Evolutionary conservation across 2,329 filamentous ascomycete genomes (phyloP).

Genomic region (Neofusicoccum umdonicola): DNA sequence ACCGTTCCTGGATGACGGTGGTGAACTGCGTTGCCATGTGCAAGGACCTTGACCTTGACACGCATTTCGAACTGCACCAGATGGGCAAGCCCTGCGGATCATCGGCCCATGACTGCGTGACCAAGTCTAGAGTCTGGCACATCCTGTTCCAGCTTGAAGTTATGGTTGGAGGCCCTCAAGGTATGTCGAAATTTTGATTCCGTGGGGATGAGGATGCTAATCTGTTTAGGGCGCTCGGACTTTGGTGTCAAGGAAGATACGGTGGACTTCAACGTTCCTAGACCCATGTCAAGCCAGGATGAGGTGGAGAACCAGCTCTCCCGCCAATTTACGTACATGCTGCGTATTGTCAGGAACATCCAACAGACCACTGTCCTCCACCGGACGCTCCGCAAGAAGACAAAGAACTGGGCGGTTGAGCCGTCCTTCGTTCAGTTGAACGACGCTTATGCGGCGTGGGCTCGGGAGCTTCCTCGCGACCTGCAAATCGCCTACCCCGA

Average conservation of each 20-base stretch:
- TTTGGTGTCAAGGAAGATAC: constrained; percentile 71
- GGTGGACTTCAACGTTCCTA: constrained; percentile 69
- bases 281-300: constrained; percentile 65
- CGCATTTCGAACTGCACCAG: constrained; percentile 78
- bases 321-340: constrained; percentile 79
- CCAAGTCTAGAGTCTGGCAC: constrained; percentile 88
- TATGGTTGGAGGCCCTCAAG: constrained; percentile 92
- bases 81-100: constrained; percentile 69
- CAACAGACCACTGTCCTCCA: constrained; percentile 75
- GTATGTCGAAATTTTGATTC: constrained; percentile 45
- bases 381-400: constrained; percentile 68
- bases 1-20: constrained; percentile 93
- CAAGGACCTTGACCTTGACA: constrained; percentile 84
- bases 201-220: constrained; percentile 14
- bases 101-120: constrained; percentile 70
- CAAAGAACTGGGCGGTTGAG: constrained; percentile 82
- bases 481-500: constrained; percentile 73
- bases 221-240: constrained; percentile 65
- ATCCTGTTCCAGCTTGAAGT: constrained; percentile 80
- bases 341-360: constrained; percentile 74
- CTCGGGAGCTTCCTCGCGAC: constrained; percentile 73
- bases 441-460: constrained; percentile 72
- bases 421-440: constrained; percentile 79
- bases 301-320: constrained; percentile 74
- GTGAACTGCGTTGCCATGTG: constrained; percentile 91